Evolutionary conservation across 306 rosid species (phyloP).

Genomic region (Acacia crassicarpa): DNA sequence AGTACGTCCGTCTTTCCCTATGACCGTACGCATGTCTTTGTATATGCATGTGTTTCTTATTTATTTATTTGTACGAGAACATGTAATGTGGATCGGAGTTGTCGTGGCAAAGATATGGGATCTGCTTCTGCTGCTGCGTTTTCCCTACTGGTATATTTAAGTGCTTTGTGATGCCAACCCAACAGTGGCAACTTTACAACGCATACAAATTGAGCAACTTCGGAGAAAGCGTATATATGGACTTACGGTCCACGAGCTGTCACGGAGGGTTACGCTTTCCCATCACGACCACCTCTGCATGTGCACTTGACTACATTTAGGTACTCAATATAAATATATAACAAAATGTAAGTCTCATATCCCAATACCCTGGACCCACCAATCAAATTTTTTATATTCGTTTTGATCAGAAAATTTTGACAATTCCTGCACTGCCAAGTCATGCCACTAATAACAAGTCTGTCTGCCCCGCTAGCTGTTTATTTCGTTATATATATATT

Average conservation of each 20-base stretch:
- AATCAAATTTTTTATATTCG: conserved; percentile 25
- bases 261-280: conserved; percentile 32
- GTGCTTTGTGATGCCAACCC: conserved; percentile 31
- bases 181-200: conserved; percentile 57
- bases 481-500: not conserved
- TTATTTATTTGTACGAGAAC: not conserved
- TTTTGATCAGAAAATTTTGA: not conserved
- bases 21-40: not conserved
- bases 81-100: not conserved
- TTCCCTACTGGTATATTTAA: too few species aligned
- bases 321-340: not conserved
- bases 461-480: conserved; percentile 19
- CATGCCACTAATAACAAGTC: conserved; percentile 35
- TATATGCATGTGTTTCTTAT: not conserved
- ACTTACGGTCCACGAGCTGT: conserved; percentile 31
- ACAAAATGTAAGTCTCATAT: conserved; percentile 1
- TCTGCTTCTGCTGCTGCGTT: not conserved
- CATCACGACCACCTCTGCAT: conserved; percentile 15
- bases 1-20: not conserved
- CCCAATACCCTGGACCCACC: conserved; percentile 33
- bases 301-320: not conserved
- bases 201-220: conserved; percentile 37
- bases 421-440: conserved; percentile 35
- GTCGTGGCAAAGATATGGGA: not conserved
- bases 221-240: conserved; percentile 18